Evolutionary conservation across 306 rosid species (phyloP).

Genomic region (Fagus sylvatica): DNA sequence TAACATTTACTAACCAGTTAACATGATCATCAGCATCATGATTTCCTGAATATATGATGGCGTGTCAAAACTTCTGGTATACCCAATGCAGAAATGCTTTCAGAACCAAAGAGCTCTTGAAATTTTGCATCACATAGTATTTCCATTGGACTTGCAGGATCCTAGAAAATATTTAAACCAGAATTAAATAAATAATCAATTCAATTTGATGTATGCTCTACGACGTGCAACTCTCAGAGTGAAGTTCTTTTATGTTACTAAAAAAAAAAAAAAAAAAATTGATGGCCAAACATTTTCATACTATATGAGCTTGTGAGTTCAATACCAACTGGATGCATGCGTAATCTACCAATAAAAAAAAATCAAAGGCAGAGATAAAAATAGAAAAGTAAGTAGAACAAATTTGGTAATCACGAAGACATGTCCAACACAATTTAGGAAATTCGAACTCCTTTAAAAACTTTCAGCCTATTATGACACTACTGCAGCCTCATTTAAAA

Average conservation of each 20-base stretch:
- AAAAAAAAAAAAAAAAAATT: too few species aligned
- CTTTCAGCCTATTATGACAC: neutral
- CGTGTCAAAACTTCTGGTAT: constrained; percentile 72
- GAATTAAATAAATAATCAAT: neutral
- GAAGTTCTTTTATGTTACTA: too few species aligned
- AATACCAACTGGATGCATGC: neutral
- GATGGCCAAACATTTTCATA: constrained; percentile 3
- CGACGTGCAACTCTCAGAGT: too few species aligned
- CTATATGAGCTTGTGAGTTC: neutral
- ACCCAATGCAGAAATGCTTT: constrained; percentile 72
- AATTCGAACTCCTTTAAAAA: neutral
- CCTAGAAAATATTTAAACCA: constrained; percentile 44
- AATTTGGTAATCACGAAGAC: neutral
- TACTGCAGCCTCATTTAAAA: neutral
- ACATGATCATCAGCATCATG: constrained; percentile 44
- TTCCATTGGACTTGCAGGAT: constrained; percentile 74
- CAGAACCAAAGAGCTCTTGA: constrained; percentile 78
- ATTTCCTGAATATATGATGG: constrained; percentile 69
- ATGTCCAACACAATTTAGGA: neutral
- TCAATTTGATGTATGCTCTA: constrained; percentile 1
- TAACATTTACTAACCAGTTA: constrained; percentile 46
- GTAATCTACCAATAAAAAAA: neutral
- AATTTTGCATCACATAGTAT: constrained; percentile 71
- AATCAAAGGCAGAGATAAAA: neutral
- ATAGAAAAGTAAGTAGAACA: neutral